A percentile compares a stretch with the other conserved stretches of the same genome.
Evolutionary conservation across 225 moss, liverwort and hornwort species (phyloP).

Genomic region (Pseudoscleropodium purum): DNA sequence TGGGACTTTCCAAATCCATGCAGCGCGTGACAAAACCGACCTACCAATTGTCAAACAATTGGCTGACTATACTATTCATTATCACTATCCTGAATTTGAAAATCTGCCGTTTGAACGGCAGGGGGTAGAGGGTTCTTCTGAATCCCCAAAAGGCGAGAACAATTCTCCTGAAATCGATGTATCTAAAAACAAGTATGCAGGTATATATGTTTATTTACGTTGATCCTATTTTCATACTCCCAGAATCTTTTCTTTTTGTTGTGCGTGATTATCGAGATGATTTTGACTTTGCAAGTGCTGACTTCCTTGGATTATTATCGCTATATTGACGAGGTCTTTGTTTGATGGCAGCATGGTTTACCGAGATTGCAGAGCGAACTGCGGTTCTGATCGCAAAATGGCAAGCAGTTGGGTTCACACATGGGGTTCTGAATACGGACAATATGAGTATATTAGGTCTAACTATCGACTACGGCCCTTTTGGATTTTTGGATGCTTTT

Average conservation of each 20-base stretch:
- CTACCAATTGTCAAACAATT: conserved; percentile 61
- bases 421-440: conserved; percentile 98
- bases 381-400: conserved; percentile 84
- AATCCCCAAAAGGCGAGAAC: conserved; percentile 37
- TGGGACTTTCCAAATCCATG: conserved; percentile 94
- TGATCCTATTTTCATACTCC: background rate
- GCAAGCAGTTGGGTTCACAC: conserved; percentile 98
- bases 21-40: conserved; percentile 76
- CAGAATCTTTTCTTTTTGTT: background rate
- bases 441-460: conserved; percentile 97
- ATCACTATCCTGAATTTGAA: conserved; percentile 74
- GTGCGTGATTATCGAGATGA: background rate
- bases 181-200: conserved; percentile 77
- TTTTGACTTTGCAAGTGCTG: background rate
- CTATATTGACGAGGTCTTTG: background rate
- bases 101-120: conserved; percentile 69
- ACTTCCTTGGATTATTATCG: background rate
- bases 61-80: conserved; percentile 77
- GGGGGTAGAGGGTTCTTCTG: conserved; percentile 40
- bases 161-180: conserved; percentile 45
- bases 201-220: conserved; percentile 9
- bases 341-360: conserved; percentile 81
- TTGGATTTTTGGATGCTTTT: conserved; percentile 96
- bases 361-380: conserved; percentile 80
- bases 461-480: conserved; percentile 95